These are phyloP conservation scores for Globisporangium heterothallicum DNA, from an alignment of 352 stramenopile species.

Conservation along the genomic window DNA sequence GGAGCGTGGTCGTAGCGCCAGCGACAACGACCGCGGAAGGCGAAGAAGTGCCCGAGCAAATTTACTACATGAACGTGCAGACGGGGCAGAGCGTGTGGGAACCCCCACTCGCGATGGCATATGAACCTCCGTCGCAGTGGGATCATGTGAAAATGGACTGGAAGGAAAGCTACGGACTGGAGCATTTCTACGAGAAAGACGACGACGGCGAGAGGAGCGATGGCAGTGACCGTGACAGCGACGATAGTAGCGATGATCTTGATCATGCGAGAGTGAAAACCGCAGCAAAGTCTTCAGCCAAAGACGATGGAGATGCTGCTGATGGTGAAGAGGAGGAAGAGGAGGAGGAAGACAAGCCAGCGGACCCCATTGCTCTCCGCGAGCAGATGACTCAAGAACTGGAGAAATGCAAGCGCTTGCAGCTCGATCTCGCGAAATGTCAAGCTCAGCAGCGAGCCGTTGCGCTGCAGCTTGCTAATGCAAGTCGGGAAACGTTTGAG, in stretches of 20 bases:
- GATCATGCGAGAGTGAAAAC: neutral
- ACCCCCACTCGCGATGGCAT: conserved; percentile 44
- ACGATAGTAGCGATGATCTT: neutral
- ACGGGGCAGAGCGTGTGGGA: conserved; percentile 62
- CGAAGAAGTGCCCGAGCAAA: conserved; percentile 14
- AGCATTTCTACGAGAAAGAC: conserved; percentile 35
- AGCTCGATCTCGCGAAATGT: conserved; percentile 28
- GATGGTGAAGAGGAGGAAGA: conserved; percentile 16
- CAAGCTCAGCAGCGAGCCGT: conserved; percentile 36
- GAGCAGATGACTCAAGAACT: conserved; percentile 36
- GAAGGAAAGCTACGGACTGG: conserved; percentile 38
- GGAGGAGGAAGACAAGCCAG: conserved; percentile 18
- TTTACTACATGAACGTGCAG: conserved; percentile 51
- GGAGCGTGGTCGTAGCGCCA: conserved; percentile 36
- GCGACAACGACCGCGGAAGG: conserved; percentile 8
- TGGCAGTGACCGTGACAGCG: conserved; percentile 1
- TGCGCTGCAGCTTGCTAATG: conserved; percentile 57
- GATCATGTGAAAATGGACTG: conserved; percentile 50
- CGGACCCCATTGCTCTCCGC: conserved; percentile 42
- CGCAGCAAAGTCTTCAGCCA: neutral
- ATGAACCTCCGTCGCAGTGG: conserved; percentile 52
- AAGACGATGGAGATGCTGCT: neutral
- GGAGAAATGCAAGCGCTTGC: conserved; percentile 22
- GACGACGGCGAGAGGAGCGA: neutral
- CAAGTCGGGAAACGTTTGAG: conserved; percentile 51